Evolutionary conservation across 2,329 filamentous ascomycete genomes (phyloP), one percentile per base, ranked within the genome.

Genomic region (Diplodia seriata): DNA sequence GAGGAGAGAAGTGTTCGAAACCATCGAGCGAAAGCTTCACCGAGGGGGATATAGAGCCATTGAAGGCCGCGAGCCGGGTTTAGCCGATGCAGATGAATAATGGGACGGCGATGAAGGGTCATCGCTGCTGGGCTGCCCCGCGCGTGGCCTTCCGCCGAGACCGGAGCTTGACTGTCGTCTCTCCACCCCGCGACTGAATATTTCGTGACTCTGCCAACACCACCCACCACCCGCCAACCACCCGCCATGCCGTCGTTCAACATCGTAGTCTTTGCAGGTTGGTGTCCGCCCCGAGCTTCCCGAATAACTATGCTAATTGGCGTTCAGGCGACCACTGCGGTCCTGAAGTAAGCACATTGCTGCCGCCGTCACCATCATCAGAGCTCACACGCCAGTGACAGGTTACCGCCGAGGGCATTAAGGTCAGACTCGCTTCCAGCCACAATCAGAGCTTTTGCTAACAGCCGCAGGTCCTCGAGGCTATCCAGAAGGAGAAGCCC

Each of bases 371-470:
- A 40, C 43, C 2, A n/a, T 61, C 38, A 67, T 51, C n/a, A 54
- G 38, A 61, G 69, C 69, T 74, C 61, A 72, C 70, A 55, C 14
- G 15, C n/a, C 47, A 15, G n/a, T 53, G 57, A 33, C 68, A 92
- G 91, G 92, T 97, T 71, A 89, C 93, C 68, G 87, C 88, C 71
- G 93, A 97, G 83, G 93, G 88, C 70, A 82, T 97, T 76, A 97
- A 97, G 87, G 92, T 94, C 83, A 73, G 76, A 59, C 50, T 56
- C 14, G 47, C 6, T 20, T 31, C 6, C 18, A 55, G 23, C 2
- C 29, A 20, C 26, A 1, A 55, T n/a, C 8, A 11, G 20, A 20
- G 23, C 40, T 66, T 33, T 20, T 55, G 7, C 38, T 38, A 55
- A 40, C 75, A 68, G 14, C 20, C 18, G 5, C 53, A 96, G 92